Evolutionary conservation across 2,329 filamentous ascomycete species (phyloP).

Genomic region (Dactylellina parvicollis): DNA sequence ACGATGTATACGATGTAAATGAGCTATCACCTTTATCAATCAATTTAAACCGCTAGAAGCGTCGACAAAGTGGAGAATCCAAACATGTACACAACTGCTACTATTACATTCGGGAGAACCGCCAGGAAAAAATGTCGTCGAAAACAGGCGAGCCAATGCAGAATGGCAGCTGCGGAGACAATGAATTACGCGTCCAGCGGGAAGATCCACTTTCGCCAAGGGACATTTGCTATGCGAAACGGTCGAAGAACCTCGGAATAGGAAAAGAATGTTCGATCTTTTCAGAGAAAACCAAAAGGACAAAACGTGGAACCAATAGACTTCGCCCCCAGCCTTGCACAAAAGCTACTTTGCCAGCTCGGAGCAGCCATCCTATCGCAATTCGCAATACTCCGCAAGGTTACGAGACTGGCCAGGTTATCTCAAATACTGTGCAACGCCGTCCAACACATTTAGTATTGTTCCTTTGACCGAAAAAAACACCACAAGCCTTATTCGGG

Average conservation of each 20-base stretch:
- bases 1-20: too few relatives aligned
- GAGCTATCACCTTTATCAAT: background rate
- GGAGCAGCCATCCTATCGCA: conserved; percentile 1
- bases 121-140: background rate
- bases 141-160: conserved; percentile 9
- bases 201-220: background rate
- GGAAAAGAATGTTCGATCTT: too few relatives aligned
- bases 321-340: background rate
- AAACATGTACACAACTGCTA: too few relatives aligned
- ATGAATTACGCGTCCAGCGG: conserved; percentile 10
- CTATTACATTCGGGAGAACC: too few relatives aligned
- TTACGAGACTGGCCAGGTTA: too few relatives aligned
- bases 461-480: too few relatives aligned
- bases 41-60: background rate
- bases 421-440: background rate
- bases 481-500: too few relatives aligned
- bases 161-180: background rate
- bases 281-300: background rate
- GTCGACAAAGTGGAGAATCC: background rate
- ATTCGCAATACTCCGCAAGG: background rate
- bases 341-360: too few relatives aligned
- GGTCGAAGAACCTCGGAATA: too few relatives aligned
- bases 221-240: too few relatives aligned
- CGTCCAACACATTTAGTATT: background rate
- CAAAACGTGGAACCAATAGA: background rate